These are phyloP conservation scores for Takakia lepidozioides DNA, from an alignment of 225 moss, liverwort and hornwort species.

Conservation along the genomic window DNA sequence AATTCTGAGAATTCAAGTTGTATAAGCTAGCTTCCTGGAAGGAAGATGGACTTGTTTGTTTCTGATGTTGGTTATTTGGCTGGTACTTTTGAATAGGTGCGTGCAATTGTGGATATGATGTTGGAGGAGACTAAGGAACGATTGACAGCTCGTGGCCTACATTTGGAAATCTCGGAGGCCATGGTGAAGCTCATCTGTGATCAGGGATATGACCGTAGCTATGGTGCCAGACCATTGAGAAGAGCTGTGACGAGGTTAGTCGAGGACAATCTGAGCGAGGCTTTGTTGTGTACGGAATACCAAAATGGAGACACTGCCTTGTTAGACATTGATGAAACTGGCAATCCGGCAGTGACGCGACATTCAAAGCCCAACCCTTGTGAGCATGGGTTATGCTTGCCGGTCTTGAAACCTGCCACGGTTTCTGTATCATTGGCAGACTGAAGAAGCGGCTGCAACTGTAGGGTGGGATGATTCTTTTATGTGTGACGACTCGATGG, in stretches of 20 bases:
- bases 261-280: conserved; percentile 86
- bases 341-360: conserved; percentile 68
- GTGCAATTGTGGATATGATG: conserved; percentile 92
- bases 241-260: conserved; percentile 75
- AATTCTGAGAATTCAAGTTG: too few species aligned
- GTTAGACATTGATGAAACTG: conserved; percentile 78
- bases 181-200: conserved; percentile 89
- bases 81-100: conserved; percentile 49
- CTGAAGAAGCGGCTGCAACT: too few species aligned
- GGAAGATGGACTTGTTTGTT: not conserved
- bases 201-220: conserved; percentile 87
- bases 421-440: conserved; percentile 22
- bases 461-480: too few species aligned
- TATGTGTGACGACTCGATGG: too few species aligned
- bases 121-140: conserved; percentile 80
- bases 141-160: conserved; percentile 56
- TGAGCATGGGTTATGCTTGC: conserved; percentile 78
- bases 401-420: conserved; percentile 58
- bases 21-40: too few species aligned
- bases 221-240: conserved; percentile 85
- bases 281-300: conserved; percentile 68
- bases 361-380: conserved; percentile 84
- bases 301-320: conserved; percentile 87
- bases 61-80: not conserved
- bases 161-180: conserved; percentile 79